Evolutionary conservation across 495 filamentous ascomycete species (phyloP).

Genomic region (Aspergillus carlsbadensis): DNA sequence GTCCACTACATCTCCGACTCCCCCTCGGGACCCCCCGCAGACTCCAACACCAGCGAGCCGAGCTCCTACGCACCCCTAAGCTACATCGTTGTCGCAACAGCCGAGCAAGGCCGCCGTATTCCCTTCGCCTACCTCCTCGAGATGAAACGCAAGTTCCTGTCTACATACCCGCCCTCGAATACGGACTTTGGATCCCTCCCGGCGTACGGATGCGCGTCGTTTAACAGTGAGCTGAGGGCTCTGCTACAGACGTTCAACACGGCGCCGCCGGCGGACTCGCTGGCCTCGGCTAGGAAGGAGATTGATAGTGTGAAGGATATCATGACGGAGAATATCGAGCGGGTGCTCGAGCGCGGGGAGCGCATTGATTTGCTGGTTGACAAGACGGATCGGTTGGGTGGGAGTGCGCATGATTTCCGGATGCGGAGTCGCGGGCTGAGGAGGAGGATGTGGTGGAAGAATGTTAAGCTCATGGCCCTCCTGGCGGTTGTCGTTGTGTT

Average conservation of each 20-base stretch:
- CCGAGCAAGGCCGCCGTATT: constrained; percentile 77
- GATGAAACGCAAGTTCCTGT: constrained; percentile 84
- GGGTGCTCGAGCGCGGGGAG: constrained; percentile 90
- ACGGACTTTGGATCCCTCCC: constrained; percentile 77
- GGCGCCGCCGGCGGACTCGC: constrained; percentile 77
- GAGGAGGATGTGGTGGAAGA: constrained; percentile 99
- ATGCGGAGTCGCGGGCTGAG: constrained; percentile 81
- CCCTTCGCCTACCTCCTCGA: constrained; percentile 92
- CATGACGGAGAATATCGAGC: constrained; percentile 99
- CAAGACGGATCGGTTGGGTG: constrained; percentile 91
- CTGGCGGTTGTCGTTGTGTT: constrained; percentile 79
- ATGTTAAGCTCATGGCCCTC: constrained; percentile 87
- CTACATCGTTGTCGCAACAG: constrained; percentile 79
- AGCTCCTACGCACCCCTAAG: constrained; percentile 74
- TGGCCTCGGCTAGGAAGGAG: constrained; percentile 77
- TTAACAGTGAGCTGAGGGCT: constrained; percentile 73
- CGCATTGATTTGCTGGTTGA: constrained; percentile 93
- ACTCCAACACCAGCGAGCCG: constrained; percentile 33
- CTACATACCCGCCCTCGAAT: constrained; percentile 62
- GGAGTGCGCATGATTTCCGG: constrained; percentile 82
- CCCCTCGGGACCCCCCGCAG: constrained; percentile 54
- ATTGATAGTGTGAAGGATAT: constrained; percentile 93
- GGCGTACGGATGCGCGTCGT: constrained; percentile 84
- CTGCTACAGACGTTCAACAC: constrained; percentile 86
- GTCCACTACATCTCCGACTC: constrained; percentile 95